phyloP scores from a whole-genome alignment of 495 filamentous ascomycete genomes.

The Hypoxylon cercidicola region DNA sequence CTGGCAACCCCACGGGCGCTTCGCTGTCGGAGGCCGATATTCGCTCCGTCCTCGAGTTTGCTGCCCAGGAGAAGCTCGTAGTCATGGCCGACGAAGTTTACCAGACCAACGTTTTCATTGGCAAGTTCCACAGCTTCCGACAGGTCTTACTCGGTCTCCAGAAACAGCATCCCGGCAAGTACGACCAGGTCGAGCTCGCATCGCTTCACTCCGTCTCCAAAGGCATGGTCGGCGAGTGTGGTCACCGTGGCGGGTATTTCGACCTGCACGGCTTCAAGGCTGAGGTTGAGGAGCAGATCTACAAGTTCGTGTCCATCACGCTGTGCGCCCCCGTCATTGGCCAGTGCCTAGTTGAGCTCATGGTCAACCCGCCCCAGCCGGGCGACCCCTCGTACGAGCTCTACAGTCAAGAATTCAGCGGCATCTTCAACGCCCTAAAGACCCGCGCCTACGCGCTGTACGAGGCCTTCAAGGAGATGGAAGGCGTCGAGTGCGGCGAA shows the following conservation, averaged over 20 bases:
- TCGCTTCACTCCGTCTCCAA: conserved; percentile 89
- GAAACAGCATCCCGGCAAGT: conserved; percentile 74
- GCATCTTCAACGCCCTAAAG: conserved; percentile 77
- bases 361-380: conserved; percentile 90
- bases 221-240: conserved; percentile 98
- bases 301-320: conserved; percentile 96
- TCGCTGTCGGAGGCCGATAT: conserved; percentile 82
- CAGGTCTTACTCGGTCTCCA: conserved; percentile 86
- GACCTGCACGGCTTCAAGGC: conserved; percentile 90
- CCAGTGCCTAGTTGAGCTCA: conserved; percentile 94
- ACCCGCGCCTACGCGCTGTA: conserved; percentile 85
- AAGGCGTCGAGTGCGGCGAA: conserved; percentile 87
- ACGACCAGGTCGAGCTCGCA: conserved; percentile 86
- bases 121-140: conserved; percentile 95
- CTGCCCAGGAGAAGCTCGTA: conserved; percentile 85
- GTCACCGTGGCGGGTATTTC: conserved; percentile 96
- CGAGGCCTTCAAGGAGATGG: conserved; percentile 91
- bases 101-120: conserved; percentile 97
- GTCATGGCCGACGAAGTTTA: conserved; percentile 97
- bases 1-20: conserved; percentile 95
- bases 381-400: conserved; percentile 84
- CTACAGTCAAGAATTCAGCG: conserved; percentile 84
- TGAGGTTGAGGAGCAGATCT: conserved; percentile 89
- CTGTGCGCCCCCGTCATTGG: conserved; percentile 95
- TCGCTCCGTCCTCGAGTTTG: conserved; percentile 81